Evolutionary conservation across 768 basidiomycete species (phyloP), one percentile per base, ranked within the genome.

Genomic region (Suillus americanus): DNA sequence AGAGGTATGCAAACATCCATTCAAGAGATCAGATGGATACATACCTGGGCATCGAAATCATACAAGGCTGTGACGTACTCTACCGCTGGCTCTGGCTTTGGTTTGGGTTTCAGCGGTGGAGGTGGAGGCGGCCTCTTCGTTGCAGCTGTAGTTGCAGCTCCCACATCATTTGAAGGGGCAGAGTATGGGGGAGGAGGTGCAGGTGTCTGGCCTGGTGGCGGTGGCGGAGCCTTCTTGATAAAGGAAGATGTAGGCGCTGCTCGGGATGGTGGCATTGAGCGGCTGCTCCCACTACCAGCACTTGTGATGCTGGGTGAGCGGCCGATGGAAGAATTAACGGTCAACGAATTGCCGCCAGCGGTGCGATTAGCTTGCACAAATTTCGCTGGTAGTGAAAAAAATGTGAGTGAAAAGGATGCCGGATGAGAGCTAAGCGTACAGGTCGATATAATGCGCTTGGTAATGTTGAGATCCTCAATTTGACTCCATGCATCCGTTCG

Each of bases 31-130:
- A 38, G 12, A 41, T 35, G 53, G 53, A n/a, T 23, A 72, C 80
- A 62, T 72, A 88, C 89, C 85, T 97, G 95, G 23, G 97, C 94
- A 41, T 82, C 84, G 74, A 97, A 99, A 76, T 99, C 97, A 73
- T 97, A 99, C 72, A 99, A 73, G 37, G 97, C 97, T 12, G 93
- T 90, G 30, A 95, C 95, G 71, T 94, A 95, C 75, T 89, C 85
- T 3, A 83, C 78, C 60, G 79, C 80, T 2, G 86, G 86, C 37
- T 82, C 80, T 9, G 84, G 81, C 75, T 91, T 92, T 6, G 93
- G 93, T 74, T 95, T 96, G 1, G 93, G 87, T 78, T 95, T 96
- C 70, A 95, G 73, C 2, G 95, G 90, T 9, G 97, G 97, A 0
- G 97, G 97, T 0, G 97, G 97, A 0, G 96, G 95, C 0, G 96